Evolutionary conservation across 768 basidiomycete genomes (phyloP).

Genomic region (Steccherinum ochraceum): DNA sequence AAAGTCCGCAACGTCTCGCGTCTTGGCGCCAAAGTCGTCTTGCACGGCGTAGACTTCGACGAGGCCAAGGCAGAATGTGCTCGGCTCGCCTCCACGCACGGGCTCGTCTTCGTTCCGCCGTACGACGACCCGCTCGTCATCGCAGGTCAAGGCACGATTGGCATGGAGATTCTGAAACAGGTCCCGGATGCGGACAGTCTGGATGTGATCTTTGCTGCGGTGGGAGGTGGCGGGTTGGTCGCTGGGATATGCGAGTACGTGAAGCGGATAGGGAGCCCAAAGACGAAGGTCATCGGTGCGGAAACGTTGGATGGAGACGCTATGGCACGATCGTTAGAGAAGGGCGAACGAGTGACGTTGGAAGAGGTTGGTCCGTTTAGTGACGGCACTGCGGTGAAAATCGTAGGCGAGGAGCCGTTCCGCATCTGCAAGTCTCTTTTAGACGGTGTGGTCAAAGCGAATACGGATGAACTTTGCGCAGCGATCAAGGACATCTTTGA

Average conservation of each 20-base stretch:
- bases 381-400: slow-evolving; percentile 94
- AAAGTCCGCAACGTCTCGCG: slow-evolving; percentile 95
- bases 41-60: slow-evolving; percentile 91
- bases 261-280: slow-evolving; percentile 84
- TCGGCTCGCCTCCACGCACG: slow-evolving; percentile 68
- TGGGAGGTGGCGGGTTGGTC: slow-evolving; percentile 92
- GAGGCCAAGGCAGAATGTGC: slow-evolving; percentile 94
- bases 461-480: slow-evolving; percentile 96
- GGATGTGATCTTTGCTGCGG: slow-evolving; percentile 82
- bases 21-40: slow-evolving; percentile 89
- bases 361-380: slow-evolving; percentile 93
- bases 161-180: slow-evolving; percentile 93
- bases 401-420: slow-evolving; percentile 94
- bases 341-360: slow-evolving; percentile 78
- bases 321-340: slow-evolving; percentile 76
- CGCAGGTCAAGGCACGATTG: slow-evolving; percentile 94
- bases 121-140: slow-evolving; percentile 97
- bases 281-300: slow-evolving; percentile 78
- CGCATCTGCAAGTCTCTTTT: slow-evolving; percentile 82
- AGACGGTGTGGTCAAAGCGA: slow-evolving; percentile 76
- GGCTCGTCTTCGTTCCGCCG: slow-evolving; percentile 88
- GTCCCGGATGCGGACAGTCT: slow-evolving; percentile 65
- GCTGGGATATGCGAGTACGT: slow-evolving; percentile 91
- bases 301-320: slow-evolving; percentile 96
- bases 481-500: slow-evolving; percentile 99